phyloP scores from a whole-genome alignment of 129 eudicot genomes.

The Scalesia atractyloides region DNA sequence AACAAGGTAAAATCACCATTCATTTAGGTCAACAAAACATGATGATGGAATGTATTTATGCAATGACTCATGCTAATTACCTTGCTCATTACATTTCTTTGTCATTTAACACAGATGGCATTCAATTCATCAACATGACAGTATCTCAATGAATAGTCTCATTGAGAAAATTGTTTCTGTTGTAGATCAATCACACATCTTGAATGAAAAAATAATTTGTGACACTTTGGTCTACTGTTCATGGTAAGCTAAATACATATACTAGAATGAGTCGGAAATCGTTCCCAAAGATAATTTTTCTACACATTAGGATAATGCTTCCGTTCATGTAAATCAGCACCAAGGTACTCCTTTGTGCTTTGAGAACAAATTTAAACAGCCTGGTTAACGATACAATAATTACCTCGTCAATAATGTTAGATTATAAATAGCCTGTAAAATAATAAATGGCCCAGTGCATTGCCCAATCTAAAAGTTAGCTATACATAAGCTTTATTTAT shows the following conservation, averaged over 20 bases:
- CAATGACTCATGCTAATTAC: neutral
- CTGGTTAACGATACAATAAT: neutral
- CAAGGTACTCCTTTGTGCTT: neutral
- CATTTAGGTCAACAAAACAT: neutral
- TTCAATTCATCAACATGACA: neutral
- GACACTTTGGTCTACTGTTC: neutral
- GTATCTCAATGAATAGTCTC: neutral
- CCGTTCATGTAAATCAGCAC: neutral
- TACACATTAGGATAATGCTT: neutral
- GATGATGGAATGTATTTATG: neutral
- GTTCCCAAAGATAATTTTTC: neutral
- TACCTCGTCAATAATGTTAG: neutral
- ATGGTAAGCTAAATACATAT: conserved; percentile 3
- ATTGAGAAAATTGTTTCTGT: neutral
- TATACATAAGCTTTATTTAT: too few species aligned
- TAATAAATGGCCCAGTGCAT: neutral
- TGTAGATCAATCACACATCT: neutral
- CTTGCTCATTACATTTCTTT: neutral
- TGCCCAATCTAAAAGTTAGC: neutral
- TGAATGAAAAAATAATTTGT: neutral
- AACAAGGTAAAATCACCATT: neutral
- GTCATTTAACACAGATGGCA: neutral
- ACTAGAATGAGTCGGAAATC: neutral
- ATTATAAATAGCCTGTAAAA: neutral
- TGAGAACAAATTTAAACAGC: neutral